Percentiles rank a stretch among this genome's conserved stretches.
These are phyloP conservation scores for Wickerhamiella spandovensis DNA, from an alignment of 805 yeast species.

Conservation along the genomic window DNA sequence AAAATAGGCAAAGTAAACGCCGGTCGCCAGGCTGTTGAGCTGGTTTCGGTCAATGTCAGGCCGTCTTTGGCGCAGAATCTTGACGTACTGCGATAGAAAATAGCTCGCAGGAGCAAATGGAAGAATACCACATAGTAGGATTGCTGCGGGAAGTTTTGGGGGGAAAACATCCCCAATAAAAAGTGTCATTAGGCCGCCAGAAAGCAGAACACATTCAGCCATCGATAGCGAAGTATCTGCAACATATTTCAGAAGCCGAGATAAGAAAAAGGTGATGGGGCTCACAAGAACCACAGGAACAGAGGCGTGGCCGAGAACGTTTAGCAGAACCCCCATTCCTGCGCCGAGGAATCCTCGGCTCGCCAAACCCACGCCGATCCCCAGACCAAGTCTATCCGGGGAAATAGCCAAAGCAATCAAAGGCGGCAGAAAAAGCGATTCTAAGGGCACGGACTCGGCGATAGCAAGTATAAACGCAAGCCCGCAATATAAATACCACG, in stretches of 20 bases:
- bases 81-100: background rate
- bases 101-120: background rate
- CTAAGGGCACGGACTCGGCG: background rate
- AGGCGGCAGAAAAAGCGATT: background rate
- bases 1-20: slow-evolving; percentile 9
- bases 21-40: background rate
- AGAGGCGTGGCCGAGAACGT: background rate
- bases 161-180: background rate
- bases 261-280: background rate
- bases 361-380: background rate
- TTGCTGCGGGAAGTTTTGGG: background rate
- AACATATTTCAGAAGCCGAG: background rate
- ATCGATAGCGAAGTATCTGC: slow-evolving; percentile 1
- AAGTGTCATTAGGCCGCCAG: background rate
- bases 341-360: background rate
- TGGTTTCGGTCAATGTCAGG: background rate
- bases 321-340: background rate
- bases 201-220: slow-evolving; percentile 4
- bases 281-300: background rate
- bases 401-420: background rate
- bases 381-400: background rate
- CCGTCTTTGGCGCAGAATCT: background rate
- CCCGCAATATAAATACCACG: background rate
- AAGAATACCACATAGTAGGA: background rate
- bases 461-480: background rate